A percentile compares a stretch with the other conserved stretches of the same genome.
Conservation (phyloP, 2,329 filamentous ascomycete species). For the Lachnellula hyalina region DNA sequence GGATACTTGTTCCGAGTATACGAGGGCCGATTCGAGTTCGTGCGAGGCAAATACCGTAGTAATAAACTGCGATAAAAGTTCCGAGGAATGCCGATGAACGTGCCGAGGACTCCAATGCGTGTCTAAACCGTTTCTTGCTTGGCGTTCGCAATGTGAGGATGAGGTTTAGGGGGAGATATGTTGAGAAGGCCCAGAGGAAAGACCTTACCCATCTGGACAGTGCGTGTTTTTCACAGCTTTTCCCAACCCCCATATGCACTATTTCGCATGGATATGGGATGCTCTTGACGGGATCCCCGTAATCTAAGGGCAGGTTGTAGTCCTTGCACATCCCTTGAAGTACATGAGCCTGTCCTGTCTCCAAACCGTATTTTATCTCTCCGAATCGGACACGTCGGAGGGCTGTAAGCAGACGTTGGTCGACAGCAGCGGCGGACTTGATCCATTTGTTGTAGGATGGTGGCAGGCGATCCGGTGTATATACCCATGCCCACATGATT, state of each 20-base stretch:
- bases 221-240: constrained; percentile 71
- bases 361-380: constrained; percentile 64
- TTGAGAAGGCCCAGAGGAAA: constrained; percentile 69
- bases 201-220: constrained; percentile 60
- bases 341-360: constrained; percentile 64
- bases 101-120: constrained; percentile 53
- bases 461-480: constrained; percentile 65
- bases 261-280: constrained; percentile 76
- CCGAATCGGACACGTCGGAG: constrained; percentile 61
- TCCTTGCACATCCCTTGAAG: constrained; percentile 69
- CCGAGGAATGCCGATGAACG: constrained; percentile 75
- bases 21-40: constrained; percentile 69
- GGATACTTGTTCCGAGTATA: constrained; percentile 51
- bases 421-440: constrained; percentile 67
- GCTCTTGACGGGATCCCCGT: constrained; percentile 65
- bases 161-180: constrained; percentile 71
- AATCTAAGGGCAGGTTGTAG: constrained; percentile 60
- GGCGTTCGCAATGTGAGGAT: constrained; percentile 53
- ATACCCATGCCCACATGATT: constrained; percentile 91
- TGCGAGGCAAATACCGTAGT: constrained; percentile 77
- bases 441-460: constrained; percentile 78
- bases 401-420: constrained; percentile 67
- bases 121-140: constrained; percentile 36
- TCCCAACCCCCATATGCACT: constrained; percentile 73
- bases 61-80: constrained; percentile 72